Conservation (phyloP, 2,329 filamentous ascomycete species). For the Neospermospora avenae region DNA sequence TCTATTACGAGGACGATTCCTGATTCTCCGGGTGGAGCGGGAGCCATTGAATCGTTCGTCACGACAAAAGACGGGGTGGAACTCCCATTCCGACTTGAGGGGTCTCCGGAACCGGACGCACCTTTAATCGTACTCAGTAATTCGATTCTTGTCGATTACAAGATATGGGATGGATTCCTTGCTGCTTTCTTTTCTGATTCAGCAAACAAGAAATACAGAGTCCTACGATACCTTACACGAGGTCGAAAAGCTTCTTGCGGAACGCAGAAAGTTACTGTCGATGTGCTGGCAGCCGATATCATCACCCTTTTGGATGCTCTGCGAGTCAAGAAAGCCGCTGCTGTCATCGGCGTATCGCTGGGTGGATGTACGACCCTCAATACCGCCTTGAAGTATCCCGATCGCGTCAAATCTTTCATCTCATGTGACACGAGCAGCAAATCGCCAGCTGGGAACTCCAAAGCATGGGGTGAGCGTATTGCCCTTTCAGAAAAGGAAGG, state of each 20-base stretch:
- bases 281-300: constrained; percentile 67
- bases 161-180: constrained; percentile 79
- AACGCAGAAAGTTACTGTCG: constrained; percentile 34
- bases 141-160: constrained; percentile 72
- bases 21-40: constrained; percentile 41
- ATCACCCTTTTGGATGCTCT: constrained; percentile 63
- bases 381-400: constrained; percentile 64
- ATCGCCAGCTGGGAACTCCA: constrained; percentile 69
- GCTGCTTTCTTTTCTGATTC: constrained; percentile 28
- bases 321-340: constrained; percentile 62
- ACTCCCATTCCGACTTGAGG: constrained; percentile 74
- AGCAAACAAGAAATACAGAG: constrained; percentile 51
- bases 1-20: constrained; percentile 31
- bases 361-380: constrained; percentile 77
- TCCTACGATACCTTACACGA: constrained; percentile 75
- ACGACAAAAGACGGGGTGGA: constrained; percentile 64
- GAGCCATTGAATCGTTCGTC: constrained; percentile 64
- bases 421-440: constrained; percentile 76
- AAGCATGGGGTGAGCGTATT: constrained; percentile 77
- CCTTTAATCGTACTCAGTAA: constrained; percentile 75
- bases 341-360: constrained; percentile 73
- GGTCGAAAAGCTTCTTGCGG: constrained; percentile 42
- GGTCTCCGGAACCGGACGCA: constrained; percentile 61
- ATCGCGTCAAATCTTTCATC: constrained; percentile 58
- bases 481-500: constrained; percentile 59